Base-by-base conservation (phyloP, 106 monocot species). In the Agapanthus africanus region DNA sequence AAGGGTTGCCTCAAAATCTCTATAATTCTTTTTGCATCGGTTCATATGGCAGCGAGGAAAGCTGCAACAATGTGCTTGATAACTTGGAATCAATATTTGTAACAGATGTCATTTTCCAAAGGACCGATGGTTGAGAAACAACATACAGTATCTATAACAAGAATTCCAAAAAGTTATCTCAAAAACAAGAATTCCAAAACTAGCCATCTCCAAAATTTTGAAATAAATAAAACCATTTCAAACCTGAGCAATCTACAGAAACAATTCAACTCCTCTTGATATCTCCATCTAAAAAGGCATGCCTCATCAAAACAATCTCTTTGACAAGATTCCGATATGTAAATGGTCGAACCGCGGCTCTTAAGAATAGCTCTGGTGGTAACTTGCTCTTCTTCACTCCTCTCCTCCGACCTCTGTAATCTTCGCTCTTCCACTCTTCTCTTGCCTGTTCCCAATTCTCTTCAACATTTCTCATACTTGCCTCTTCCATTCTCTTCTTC, bases 271-370 rank as follows among this genome's bases (percentile, higher is more conserved):
- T 33, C 50, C 68, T 50, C 22, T 68, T 77, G 76, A 88, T 74
- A 65, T 88, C 88, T 69, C 81, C 82, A 72, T 99, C 97, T 47
- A 99, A 27, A 74, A 99, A 83, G 11, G 82, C 87, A 71, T 99
- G 97, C 60, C 97, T 84, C 74, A 86, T 74, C 34, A 99, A 67
- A 54, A 93, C 97, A 68, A 99, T 93, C 31, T 99, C 97, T 70
- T 99, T 99, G 0, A 99, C 97, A 38, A 99, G 84, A 83, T 93
- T 99, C 41, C 93, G 65, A 64, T 93, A 93, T 1, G 89, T 90
- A 73, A 99, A 99, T 16, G 92, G 92, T 52, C 93, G 75, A 39
- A 99, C 97, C 0, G 92, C 87, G 5, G 87, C 89, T 34, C 90
- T 80, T 69, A 99, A 37, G 71, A 90, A 90, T 64, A 80, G 49